Base-by-base conservation (phyloP, 2,329 filamentous ascomycete species). In the Pseudogymnoascus sp. region DNA sequence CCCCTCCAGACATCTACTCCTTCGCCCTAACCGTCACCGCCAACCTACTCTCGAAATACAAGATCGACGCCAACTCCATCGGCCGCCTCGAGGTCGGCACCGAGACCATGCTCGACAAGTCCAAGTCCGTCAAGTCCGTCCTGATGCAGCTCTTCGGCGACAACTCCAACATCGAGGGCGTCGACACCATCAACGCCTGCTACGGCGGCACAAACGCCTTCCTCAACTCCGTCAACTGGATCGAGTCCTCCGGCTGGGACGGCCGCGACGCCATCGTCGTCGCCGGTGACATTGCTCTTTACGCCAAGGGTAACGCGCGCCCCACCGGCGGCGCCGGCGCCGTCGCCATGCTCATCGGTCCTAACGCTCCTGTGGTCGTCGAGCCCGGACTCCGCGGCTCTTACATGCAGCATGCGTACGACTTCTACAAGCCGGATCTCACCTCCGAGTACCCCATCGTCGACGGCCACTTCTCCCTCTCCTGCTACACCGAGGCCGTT, bases 381-480 rank as follows among this genome's bases (percentile, higher is more conserved):
- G 90, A 93, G 78, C 85, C 90, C 61, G 90, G 90, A 74, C 84
- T 92, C 73, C 87, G 90, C 73, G 90, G 88, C 74, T 87, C 82
- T 71, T 91, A 90, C 81, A 88, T 93, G 86, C 82, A 87, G 76
- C 90, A 93, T 78, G 87, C 87, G 71, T 95, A 93, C 77, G 90
- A 93, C 77, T 93, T 93, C 77, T 93, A 91, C 86, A 93, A 93
- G 86, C 89, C 90, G 72, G 90, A 93, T 77, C 81, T 93, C 69
- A 89, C 89, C 73, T 91, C 87, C 83, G 90, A 93, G 79, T 93
- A 93, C 79, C 90, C 90, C 68, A 87, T 90, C 73, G 90, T 93
- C 64, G 90, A 93, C 71, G 90, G 90, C 66, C 89, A 93, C 76
- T 92, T 86, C 82, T 93, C 90, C 60, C 76, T 92, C 75, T 88